These are phyloP conservation scores for Prunella vulgaris DNA, from an alignment of 257 asterid genomes.

Conservation along the genomic window DNA sequence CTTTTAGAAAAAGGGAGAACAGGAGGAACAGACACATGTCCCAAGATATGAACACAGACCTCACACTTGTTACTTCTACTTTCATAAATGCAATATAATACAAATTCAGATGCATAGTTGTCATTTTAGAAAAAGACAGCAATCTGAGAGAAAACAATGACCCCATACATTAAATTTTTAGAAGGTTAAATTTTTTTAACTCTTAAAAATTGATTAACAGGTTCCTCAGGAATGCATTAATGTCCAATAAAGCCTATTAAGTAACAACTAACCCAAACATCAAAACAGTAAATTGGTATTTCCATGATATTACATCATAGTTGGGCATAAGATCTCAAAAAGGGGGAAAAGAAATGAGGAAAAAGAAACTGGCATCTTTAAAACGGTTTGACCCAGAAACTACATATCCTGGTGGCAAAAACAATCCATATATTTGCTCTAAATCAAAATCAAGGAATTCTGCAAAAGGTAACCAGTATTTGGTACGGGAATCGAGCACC, in stretches of 20 bases:
- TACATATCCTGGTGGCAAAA: too few species aligned
- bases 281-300: neutral
- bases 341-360: neutral
- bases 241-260: neutral
- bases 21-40: constrained; percentile 25
- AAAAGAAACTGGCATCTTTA: neutral
- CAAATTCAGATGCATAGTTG: neutral
- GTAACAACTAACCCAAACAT: neutral
- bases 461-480: neutral
- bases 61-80: neutral
- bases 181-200: neutral
- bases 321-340: neutral
- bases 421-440: neutral
- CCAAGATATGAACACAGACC: constrained; percentile 9
- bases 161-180: neutral
- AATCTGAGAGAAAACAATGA: neutral
- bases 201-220: neutral
- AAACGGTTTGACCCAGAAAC: too few species aligned
- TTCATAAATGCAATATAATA: neutral
- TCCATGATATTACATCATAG: neutral
- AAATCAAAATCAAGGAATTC: neutral
- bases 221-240: neutral
- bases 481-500: too few species aligned
- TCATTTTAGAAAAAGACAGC: neutral
- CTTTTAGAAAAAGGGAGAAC: constrained; percentile 35